phyloP scores from a whole-genome alignment of 2,329 filamentous ascomycete species.

The Alternaria brassicicola region DNA sequence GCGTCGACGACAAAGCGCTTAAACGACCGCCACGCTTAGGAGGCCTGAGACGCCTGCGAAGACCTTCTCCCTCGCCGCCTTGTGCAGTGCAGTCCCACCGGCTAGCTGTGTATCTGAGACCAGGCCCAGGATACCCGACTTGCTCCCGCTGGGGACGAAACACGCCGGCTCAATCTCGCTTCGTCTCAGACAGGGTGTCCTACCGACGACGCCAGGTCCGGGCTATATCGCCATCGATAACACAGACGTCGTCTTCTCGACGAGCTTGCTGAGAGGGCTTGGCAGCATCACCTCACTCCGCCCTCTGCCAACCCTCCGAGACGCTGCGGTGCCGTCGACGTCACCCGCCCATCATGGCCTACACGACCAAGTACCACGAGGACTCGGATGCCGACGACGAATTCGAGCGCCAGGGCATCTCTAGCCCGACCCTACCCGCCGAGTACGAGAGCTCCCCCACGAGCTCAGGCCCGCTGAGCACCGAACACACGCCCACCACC shows the following conservation, averaged over 20 bases:
- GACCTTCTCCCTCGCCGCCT: constrained; percentile 12
- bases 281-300: constrained; percentile 28
- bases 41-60: constrained; percentile 8
- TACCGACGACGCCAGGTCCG: constrained; percentile 21
- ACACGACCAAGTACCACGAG: constrained; percentile 68
- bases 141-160: constrained; percentile 32
- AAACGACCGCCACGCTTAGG: constrained; percentile 10
- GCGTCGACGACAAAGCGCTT: constrained; percentile 21
- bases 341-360: constrained; percentile 43
- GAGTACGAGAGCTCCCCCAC: constrained; percentile 74
- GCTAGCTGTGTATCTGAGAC: constrained; percentile 32
- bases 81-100: constrained; percentile 3
- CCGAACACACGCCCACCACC: constrained; percentile 79
- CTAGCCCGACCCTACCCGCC: constrained; percentile 65
- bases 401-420: constrained; percentile 74
- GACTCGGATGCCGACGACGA: constrained; percentile 77
- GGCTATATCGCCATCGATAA: constrained; percentile 22
- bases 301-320: constrained; percentile 15
- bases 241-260: constrained; percentile 24
- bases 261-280: constrained; percentile 28
- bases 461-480: constrained; percentile 72
- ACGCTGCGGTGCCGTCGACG: constrained; percentile 4
- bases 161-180: constrained; percentile 47
- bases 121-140: constrained; percentile 14
- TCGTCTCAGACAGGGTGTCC: constrained; percentile 44